Base-by-base conservation (phyloP, 2,329 filamentous ascomycete genomes). In the Colletotrichum tanaceti region DNA sequence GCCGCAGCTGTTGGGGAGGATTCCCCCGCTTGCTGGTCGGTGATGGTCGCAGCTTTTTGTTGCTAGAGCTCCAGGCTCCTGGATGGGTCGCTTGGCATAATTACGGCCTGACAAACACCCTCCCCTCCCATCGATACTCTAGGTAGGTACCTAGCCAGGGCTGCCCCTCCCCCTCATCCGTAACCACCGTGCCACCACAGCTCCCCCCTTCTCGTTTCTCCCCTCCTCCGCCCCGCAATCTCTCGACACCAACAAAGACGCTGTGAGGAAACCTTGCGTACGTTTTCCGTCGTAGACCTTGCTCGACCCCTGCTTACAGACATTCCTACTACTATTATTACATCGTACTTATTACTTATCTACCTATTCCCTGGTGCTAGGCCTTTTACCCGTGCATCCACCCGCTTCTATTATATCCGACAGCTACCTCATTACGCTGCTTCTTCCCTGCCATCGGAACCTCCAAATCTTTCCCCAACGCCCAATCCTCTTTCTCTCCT, bases 1-100 rank as follows among this genome's bases (percentile, higher is more conserved):
- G 57, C 50, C 49, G 41, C 63, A 63, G 63, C 43, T 65, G 38
- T 11, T 41, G 57, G 20, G 47, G n/a, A 22, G 32, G 10, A 32
- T 2, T 9, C 32, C 32, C 32, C 16, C 16, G 20, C 24, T 4
- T 24, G 9, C 16, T 22, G n/a, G 7, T 10, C 13, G 14, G n/a
- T 38, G 43, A 43, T 49, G n/a, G 57, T 49, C 28, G 43, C 57
- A 49, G 57, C 43, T 49, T 59, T 38, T 28, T 10, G 14, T 38
- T 14, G 11, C 20, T 11, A 54, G 35, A 41, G 35, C 38, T 55
- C 20, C 20, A 18, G 35, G 10, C 9, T 54, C n/a, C n/a, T n/a
- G n/a, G n/a, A n/a, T n/a, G n/a, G 39, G n/a, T 10, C 4, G n/a
- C n/a, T 11, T 20, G n/a, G 7, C 13, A 47, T 1, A 22, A n/a